Conservation (phyloP, 129 eudicot species). For the Tagetes erecta region DNA sequence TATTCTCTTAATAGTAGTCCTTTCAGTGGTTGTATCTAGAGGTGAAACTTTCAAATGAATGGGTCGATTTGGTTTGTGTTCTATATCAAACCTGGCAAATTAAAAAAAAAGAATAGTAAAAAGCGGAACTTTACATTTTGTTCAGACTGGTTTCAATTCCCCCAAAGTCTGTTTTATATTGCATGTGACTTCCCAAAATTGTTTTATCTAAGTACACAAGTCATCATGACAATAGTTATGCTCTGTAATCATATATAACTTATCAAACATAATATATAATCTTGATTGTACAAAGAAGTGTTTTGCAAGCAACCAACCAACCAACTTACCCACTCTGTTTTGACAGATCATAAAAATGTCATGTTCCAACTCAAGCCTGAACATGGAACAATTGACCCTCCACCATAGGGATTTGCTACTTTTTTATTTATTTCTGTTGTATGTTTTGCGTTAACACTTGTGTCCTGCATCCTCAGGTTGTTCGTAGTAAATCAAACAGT, state of each 20-base stretch:
- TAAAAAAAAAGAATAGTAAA: neutral
- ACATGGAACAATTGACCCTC: too few relatives aligned
- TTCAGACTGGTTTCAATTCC: neutral
- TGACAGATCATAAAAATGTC: too few relatives aligned
- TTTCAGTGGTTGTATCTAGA: conserved; percentile 17
- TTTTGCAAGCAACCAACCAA: too few relatives aligned
- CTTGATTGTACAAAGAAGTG: too few relatives aligned
- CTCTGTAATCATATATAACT: neutral
- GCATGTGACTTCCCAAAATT: neutral
- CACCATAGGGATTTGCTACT: too few relatives aligned
- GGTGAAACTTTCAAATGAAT: neutral
- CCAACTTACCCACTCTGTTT: too few relatives aligned
- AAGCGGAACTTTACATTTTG: neutral
- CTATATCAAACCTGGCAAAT: neutral
- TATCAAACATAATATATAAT: too few relatives aligned
- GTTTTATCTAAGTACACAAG: neutral
- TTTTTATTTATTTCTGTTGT: neutral
- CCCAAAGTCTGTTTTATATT: neutral
- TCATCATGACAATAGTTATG: neutral
- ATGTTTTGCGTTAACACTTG: neutral
- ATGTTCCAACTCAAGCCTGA: too few relatives aligned
- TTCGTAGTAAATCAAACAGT: conserved; percentile 17
- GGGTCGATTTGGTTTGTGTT: neutral
- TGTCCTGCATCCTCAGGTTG: conserved; percentile 23
- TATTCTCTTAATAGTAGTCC: conserved; percentile 15